These are phyloP conservation scores for Tulasnella sp. DNA, from an alignment of 768 basidiomycete genomes.

Conservation along the genomic window DNA sequence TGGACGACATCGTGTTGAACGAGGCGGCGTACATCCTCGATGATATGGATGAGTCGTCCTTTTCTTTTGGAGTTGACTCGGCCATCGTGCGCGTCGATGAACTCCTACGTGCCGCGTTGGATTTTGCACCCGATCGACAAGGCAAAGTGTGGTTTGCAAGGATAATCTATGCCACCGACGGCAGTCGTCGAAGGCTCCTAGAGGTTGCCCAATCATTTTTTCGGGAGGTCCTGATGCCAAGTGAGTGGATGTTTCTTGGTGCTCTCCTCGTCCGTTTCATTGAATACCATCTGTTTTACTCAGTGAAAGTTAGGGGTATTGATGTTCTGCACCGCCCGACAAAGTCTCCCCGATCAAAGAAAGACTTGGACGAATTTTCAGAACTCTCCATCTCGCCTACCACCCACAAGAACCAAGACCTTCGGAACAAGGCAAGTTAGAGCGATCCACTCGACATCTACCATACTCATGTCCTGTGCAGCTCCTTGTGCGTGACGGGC, in stretches of 20 bases:
- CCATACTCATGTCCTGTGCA: background rate
- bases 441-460: too few species aligned
- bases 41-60: background rate
- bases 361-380: too few species aligned
- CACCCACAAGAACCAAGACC: too few species aligned
- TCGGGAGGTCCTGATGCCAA: background rate
- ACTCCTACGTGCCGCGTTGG: background rate
- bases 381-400: too few species aligned
- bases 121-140: background rate
- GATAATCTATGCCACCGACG: background rate
- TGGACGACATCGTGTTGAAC: conserved; percentile 1
- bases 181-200: background rate
- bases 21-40: background rate
- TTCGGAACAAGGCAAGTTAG: too few species aligned
- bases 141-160: conserved; percentile 1
- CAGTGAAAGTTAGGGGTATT: too few species aligned
- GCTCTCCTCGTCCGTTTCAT: too few species aligned
- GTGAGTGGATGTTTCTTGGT: background rate
- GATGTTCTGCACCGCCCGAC: too few species aligned
- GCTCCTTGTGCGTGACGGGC: background rate
- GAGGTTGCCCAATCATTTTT: background rate
- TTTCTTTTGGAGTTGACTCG: background rate
- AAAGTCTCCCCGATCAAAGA: too few species aligned
- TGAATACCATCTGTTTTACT: too few species aligned
- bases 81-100: background rate